Percentiles rank a stretch among this genome's conserved stretches.
phyloP scores from a whole-genome alignment of 2,329 filamentous ascomycete genomes.

The Apiospora aurea region DNA sequence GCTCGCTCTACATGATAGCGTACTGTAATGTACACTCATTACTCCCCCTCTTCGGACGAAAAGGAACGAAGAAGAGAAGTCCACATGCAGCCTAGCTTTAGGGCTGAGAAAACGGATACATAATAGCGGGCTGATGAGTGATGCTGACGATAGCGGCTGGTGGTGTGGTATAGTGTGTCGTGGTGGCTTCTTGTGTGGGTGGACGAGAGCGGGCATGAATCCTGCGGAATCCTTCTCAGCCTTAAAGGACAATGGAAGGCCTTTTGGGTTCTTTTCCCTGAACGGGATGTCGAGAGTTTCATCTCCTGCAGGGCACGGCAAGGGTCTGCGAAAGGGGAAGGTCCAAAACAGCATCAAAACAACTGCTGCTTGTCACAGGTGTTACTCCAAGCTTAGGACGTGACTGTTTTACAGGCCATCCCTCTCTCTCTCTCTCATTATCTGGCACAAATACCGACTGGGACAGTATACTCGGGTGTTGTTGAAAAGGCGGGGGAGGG shows the following conservation, averaged over 20 bases:
- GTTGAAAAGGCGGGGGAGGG: not conserved
- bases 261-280: not conserved
- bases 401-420: not conserved
- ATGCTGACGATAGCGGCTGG: not conserved
- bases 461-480: not conserved
- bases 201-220: not conserved
- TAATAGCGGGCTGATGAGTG: not conserved
- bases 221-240: slow-evolving; percentile 6
- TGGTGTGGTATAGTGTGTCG: not conserved
- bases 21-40: not conserved
- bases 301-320: not conserved
- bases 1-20: not conserved
- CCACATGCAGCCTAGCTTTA: not conserved
- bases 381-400: not conserved
- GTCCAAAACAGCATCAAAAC: not conserved
- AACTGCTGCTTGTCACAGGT: not conserved
- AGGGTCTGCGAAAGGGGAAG: not conserved
- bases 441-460: not conserved
- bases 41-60: not conserved
- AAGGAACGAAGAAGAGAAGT: not conserved
- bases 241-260: not conserved
- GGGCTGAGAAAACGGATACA: not conserved
- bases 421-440: not conserved
- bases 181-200: not conserved
- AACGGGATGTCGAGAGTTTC: not conserved